phyloP scores from a whole-genome alignment of 805 yeast species.

The Starmerella sirachaensis region DNA sequence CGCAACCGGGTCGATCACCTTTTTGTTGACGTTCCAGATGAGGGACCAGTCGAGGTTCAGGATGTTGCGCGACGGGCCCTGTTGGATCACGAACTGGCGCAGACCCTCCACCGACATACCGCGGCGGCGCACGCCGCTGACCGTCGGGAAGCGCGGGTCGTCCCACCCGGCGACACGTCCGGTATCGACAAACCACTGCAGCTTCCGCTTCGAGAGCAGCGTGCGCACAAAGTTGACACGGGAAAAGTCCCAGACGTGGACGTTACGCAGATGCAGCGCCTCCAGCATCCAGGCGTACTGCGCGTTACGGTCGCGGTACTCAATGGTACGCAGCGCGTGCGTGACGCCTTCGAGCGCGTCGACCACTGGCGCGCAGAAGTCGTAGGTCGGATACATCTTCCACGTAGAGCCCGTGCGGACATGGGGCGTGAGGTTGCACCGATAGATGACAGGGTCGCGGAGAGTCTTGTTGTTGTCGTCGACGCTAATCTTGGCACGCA shows the following conservation, averaged over 20 bases:
- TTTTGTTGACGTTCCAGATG: constrained; percentile 96
- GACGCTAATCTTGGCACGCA: constrained; percentile 93
- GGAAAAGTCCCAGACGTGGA: constrained; percentile 95
- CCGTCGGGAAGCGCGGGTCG: constrained; percentile 99
- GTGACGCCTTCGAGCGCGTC: constrained; percentile 96
- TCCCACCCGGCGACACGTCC: constrained; percentile 87
- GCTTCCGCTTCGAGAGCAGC: constrained; percentile 86
- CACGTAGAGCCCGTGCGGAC: constrained; percentile 88
- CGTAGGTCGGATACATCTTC: constrained; percentile 98
- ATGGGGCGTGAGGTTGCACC: constrained; percentile 95
- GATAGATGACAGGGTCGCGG: constrained; percentile 96
- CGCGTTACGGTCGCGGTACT: constrained; percentile 96
- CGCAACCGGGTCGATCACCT: constrained; percentile 91
- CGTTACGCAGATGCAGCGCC: constrained; percentile 73
- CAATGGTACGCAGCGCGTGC: constrained; percentile 94
- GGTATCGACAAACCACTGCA: constrained; percentile 98
- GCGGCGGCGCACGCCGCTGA: constrained; percentile 97
- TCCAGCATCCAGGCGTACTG: constrained; percentile 95
- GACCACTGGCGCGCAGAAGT: constrained; percentile 95
- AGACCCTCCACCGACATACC: constrained; percentile 99
- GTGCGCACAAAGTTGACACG: constrained; percentile 96
- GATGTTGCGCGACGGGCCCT: constrained; percentile 96
- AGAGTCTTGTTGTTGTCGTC: constrained; percentile 84
- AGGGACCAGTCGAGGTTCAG: constrained; percentile 95
- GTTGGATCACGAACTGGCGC: constrained; percentile 81